Base-by-base conservation (phyloP, 2,329 filamentous ascomycete genomes). In the Cadophora malorum region DNA sequence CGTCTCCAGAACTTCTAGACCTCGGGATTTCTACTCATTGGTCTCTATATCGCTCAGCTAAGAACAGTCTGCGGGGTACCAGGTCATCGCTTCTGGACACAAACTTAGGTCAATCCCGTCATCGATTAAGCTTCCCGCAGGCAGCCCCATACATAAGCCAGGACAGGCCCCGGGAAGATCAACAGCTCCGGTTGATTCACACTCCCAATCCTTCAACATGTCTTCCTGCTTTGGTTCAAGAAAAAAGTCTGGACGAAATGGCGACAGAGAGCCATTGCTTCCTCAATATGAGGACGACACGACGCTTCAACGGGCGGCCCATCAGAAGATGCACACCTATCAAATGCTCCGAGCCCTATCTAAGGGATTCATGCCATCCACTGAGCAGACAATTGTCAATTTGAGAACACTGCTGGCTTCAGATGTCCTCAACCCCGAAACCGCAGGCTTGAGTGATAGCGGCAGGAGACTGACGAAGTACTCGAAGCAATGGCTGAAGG, bases 281-380 rank as follows among this genome's bases (percentile, higher is more conserved):
- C 92, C 94, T 67, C 90, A 89, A 75, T 96, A 96, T 83, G 84
- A 89, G 75, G 91, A 96, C 79, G 92, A 96, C 75, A 97, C 94
- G 0, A 81, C 84, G 38, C 82, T 94, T 64, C 92, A 97, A 84
- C 85, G 89, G 59, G 84, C 89, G 74, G 85, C 97, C 67, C 92
- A 95, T 76, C 89, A 95, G 79, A 97, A 97, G 83, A 86, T 98
- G 69, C 95, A 97, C 80, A 90, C 90, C 31, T 97, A 97, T 78
- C 93, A 97, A 83, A 97, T 97, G 91, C 78, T 94, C 33, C 87
- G 92, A 64, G 95, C 95, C 65, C 79, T 97, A 10, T 87, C 87
- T 1, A 88, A 92, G 75, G 95, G 95, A 6, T 97, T 90, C 80
- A 94, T 98, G 91, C 95, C 95, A 58, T 96, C 93, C 6, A 97